Base-by-base conservation (phyloP, 2,329 filamentous ascomycete genomes). In the Dendryphion nanum region DNA sequence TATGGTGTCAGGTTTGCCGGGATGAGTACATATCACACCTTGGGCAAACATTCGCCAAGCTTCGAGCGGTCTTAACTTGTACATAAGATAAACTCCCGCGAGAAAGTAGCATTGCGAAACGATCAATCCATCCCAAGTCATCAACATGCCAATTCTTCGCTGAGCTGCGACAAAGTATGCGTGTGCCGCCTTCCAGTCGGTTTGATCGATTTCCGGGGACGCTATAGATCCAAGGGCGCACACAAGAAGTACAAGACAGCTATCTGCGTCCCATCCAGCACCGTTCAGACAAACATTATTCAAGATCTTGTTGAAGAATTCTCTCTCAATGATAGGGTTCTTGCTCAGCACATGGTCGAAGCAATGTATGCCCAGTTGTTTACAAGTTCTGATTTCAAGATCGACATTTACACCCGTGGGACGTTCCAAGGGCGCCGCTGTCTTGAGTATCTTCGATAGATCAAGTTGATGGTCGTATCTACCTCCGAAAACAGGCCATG, bases 81-180 rank as follows among this genome's bases (percentile, higher is more conserved):
- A 62, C 61, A 63, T 64, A 32, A 61, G 55, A 21, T 59, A 63
- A 5, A 64, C 57, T 2, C 60, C 61, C 14, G 48, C 53, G 23
- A 63, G 44, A 28, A 62, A 64, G 7, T 59, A 36, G 26, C 60
- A 63, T 38, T 64, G 57, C 2, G 59, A 50, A 2, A 53, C 48
- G 15, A 61, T 40, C 6, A 62, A 24, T 3, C 55, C 53, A 13
- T 51, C 48, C 28, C 10, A 26, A 12, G 51, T 49, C 15, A 50
- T 47, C 2, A 63, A 48, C 2, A 63, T 37, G 8, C 58, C 61
- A 8, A 62, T 41, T 5, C 29, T 10, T 13, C 16, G 12, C 29
- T 30, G 29, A 2, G 29, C 29, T 3, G 29, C 29, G 29, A 10
- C 15, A 15, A 14, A 30, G 16, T 30, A 30, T 8, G 13, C 8